A percentile compares a stretch with the other conserved stretches of the same genome.
Evolutionary conservation across 305 asterid genomes (phyloP).

Genomic region (Striga hermonthica): DNA sequence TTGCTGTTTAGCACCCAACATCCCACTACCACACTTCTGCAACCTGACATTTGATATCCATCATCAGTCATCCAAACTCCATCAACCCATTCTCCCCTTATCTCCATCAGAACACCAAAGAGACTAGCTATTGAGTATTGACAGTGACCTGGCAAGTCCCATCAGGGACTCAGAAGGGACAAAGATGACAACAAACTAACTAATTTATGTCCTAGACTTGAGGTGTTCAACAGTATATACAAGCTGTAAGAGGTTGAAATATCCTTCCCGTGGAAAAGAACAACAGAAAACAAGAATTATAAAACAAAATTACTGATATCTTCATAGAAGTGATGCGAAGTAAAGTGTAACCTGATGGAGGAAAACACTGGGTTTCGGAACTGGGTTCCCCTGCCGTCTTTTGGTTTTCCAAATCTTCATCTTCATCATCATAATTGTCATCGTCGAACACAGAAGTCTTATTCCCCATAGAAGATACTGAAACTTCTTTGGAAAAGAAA

Average conservation of each 20-base stretch:
- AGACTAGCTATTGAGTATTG: conserved; percentile 9
- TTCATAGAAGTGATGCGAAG: conserved; percentile 17
- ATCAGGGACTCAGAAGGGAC: conserved; percentile 11
- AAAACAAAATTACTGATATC: conserved; percentile 18
- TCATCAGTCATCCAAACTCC: conserved; percentile 11
- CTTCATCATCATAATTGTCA: conserved; percentile 95
- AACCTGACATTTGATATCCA: background rate
- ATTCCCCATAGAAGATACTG: conserved; percentile 53
- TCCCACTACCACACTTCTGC: background rate
- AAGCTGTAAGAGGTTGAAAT: conserved; percentile 7
- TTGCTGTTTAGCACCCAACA: background rate
- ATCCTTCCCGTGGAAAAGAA: conserved; percentile 21
- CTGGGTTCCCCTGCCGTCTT: conserved; percentile 44
- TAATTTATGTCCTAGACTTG: conserved; percentile 13
- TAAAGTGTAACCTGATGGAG: conserved; percentile 55
- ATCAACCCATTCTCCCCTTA: background rate
- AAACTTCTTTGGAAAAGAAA: conserved; percentile 58
- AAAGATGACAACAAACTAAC: background rate
- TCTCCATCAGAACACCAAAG: background rate
- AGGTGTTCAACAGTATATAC: conserved; percentile 14
- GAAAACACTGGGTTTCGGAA: conserved; percentile 39
- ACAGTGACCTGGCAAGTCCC: background rate
- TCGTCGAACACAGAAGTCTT: conserved; percentile 74
- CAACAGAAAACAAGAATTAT: background rate
- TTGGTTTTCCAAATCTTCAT: conserved; percentile 62